Evolutionary conservation across 1,284 basidiomycete species (phyloP).

Genomic region (Cutaneotrichosporon sp.): DNA sequence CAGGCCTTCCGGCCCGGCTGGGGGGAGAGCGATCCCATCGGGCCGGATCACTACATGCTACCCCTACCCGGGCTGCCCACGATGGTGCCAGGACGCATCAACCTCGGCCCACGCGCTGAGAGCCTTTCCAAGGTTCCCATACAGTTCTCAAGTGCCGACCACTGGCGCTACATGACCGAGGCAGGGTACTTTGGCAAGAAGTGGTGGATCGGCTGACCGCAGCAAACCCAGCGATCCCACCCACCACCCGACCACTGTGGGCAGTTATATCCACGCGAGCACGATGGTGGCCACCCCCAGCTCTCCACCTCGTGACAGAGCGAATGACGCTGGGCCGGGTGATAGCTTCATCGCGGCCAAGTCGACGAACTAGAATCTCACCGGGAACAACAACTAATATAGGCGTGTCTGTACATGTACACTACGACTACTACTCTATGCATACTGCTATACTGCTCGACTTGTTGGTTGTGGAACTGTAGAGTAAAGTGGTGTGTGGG

Average conservation of each 20-base stretch:
- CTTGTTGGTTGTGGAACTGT: too few relatives aligned
- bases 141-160: background rate
- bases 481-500: too few relatives aligned
- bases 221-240: background rate
- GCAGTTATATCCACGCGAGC: background rate
- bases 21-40: background rate
- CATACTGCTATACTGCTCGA: too few relatives aligned
- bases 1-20: background rate
- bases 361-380: too few relatives aligned
- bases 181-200: background rate
- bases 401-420: background rate
- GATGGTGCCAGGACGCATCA: background rate
- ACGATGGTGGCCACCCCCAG: background rate
- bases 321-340: background rate
- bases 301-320: too few relatives aligned
- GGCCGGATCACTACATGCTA: too few relatives aligned
- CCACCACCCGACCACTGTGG: background rate
- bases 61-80: background rate
- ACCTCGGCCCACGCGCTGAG: background rate
- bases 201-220: background rate
- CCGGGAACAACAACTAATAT: too few relatives aligned
- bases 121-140: background rate
- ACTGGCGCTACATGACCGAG: background rate
- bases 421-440: too few relatives aligned
- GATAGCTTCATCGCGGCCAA: too few relatives aligned